phyloP scores from a whole-genome alignment of 2,329 filamentous ascomycete genomes.

The Neoascochyta sp. region DNA sequence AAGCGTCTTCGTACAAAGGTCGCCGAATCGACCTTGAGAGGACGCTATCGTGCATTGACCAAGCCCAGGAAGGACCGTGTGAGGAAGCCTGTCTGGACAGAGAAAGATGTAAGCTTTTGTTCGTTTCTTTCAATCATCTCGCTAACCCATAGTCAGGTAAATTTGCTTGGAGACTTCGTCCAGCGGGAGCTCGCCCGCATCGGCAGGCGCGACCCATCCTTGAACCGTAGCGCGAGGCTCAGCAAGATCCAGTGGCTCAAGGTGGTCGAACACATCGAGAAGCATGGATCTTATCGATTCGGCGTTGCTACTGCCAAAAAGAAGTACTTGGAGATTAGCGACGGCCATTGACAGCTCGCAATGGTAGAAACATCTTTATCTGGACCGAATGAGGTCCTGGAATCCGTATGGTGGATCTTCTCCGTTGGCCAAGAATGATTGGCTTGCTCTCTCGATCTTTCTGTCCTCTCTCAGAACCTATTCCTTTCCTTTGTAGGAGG shows the following conservation, averaged over 20 bases:
- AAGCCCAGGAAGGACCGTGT: constrained; percentile 61
- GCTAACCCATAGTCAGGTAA: constrained; percentile 19
- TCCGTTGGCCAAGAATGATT: too few relatives aligned
- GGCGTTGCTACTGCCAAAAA: constrained; percentile 61
- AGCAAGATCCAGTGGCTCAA: constrained; percentile 57
- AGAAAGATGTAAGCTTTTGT: constrained; percentile 58
- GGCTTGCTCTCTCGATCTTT: too few relatives aligned
- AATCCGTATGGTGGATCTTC: too few relatives aligned
- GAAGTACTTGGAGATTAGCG: constrained; percentile 60
- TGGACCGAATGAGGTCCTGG: too few relatives aligned
- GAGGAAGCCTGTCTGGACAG: constrained; percentile 62
- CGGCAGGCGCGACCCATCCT: constrained; percentile 6
- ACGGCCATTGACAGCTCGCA: too few relatives aligned
- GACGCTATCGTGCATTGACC: constrained; percentile 62
- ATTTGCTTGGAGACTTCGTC: constrained; percentile 23
- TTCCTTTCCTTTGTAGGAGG: too few relatives aligned
- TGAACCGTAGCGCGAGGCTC: constrained; percentile 16
- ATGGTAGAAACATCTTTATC: too few relatives aligned
- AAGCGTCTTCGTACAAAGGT: constrained; percentile 54
- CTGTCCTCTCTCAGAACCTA: too few relatives aligned
- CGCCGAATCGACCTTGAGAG: constrained; percentile 69
- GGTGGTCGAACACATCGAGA: constrained; percentile 52
- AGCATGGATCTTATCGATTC: constrained; percentile 56
- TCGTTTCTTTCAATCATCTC: neutral
- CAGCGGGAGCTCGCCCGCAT: constrained; percentile 18